Base-by-base conservation (phyloP, 306 rosid genomes). In the Herpetospermum pedunculosum region DNA sequence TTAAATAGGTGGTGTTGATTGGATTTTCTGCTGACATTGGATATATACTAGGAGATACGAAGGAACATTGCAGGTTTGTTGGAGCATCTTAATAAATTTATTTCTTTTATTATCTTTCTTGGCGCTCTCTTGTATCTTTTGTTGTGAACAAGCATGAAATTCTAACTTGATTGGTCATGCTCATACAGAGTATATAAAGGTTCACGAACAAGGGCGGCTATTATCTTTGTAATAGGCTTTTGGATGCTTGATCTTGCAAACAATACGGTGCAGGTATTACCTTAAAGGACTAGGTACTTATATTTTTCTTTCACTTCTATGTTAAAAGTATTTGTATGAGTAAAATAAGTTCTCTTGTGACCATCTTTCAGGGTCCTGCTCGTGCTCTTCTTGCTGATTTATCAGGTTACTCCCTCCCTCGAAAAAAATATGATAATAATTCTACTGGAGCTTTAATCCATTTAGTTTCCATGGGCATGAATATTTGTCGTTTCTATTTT, bases 181-280 rank as follows among this genome's bases (percentile, higher is more conserved):
- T 37, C 82, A 75, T 84, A 75, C 84, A 91, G 99, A 48, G 85
- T 84, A 30, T 95, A 77, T 72, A 91, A 95, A 85, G 99, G 99
- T 76, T 91, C 97, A 48, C 88, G 99, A 37, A 83, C 84, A 26
- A 87, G 91, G 89, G 99, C 96, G 29, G 99, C 97, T 49, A 13
- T 91, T 80, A 83, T 91, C 67, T 95, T 95, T 83, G 86, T 94
- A 76, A 80, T 91, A 78, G 99, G 99, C 37, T 95, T 95, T 79
- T 95, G 99, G 99, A 81, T 95, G 92, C 92, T 95, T 79, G 99
- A 95, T 87, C 99, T 95, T 84, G 99, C 99, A 70, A 95, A 95
- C 87, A 95, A 95, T 79, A 91, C 97, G 29, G 99, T 95, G 55
- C 96, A 95, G 96, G 99, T 89, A 78, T 18, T 63, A 34, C 49